These are phyloP conservation scores for Protea cynaroides DNA, from an alignment of 164 flowering plant species.

Conservation along the genomic window DNA sequence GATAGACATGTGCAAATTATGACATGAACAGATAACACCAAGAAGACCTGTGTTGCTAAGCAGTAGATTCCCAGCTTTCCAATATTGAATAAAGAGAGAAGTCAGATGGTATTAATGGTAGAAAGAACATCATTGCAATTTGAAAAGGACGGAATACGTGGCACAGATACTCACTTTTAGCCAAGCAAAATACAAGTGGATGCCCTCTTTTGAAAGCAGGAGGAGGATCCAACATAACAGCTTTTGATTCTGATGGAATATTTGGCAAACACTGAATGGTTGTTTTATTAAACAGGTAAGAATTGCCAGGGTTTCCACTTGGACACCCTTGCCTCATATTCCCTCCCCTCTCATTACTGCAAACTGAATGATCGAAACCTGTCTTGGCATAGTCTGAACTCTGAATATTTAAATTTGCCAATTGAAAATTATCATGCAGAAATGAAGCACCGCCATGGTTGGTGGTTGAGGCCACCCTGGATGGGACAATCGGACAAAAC, in stretches of 20 bases:
- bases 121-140: background rate
- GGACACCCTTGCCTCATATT: constrained; percentile 15
- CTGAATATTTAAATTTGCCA: constrained; percentile 14
- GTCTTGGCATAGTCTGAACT: constrained; percentile 19
- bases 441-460: constrained; percentile 10
- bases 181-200: constrained; percentile 52
- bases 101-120: background rate
- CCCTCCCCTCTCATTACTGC: constrained; percentile 20
- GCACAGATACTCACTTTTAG: constrained; percentile 35
- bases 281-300: constrained; percentile 12
- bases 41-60: constrained; percentile 53
- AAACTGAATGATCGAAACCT: constrained; percentile 13
- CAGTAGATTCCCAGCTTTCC: constrained; percentile 53
- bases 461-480: constrained; percentile 16
- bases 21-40: constrained; percentile 60
- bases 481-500: constrained; percentile 14
- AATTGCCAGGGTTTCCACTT: constrained; percentile 8
- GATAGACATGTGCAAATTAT: constrained; percentile 51
- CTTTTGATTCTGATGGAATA: constrained; percentile 13
- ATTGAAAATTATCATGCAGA: constrained; percentile 18
- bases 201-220: constrained; percentile 21
- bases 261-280: constrained; percentile 15
- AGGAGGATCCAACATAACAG: constrained; percentile 13
- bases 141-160: background rate
- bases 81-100: constrained; percentile 4